These are phyloP conservation scores for Cyberlindnera euphorbiiphila DNA, from an alignment of 805 yeast species.

Conservation along the genomic window DNA sequence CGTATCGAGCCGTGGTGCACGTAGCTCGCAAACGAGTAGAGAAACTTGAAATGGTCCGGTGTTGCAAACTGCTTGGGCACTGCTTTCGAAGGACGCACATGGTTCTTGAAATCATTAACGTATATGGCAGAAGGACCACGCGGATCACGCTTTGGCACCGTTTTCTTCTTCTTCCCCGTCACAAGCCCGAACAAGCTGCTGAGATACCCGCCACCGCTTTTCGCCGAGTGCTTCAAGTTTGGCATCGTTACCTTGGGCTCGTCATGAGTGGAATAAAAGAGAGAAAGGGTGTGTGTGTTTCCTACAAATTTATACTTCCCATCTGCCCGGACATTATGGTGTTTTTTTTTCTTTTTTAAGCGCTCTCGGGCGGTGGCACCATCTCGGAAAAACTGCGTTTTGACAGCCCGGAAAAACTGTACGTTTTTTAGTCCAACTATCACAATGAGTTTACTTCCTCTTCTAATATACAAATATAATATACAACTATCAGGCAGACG, in stretches of 20 bases:
- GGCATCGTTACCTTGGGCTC: too few relatives aligned
- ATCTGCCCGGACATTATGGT: too few relatives aligned
- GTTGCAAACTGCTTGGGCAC: conserved; percentile 18
- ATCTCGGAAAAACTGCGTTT: too few relatives aligned
- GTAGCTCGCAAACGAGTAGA: conserved; percentile 41
- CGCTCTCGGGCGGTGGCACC: too few relatives aligned
- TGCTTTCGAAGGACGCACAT: not conserved
- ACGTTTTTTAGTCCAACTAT: not conserved
- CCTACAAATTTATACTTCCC: too few relatives aligned
- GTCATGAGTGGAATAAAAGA: too few relatives aligned
- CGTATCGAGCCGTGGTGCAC: conserved; percentile 43
- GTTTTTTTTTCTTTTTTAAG: not conserved
- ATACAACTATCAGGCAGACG: conserved; percentile 28
- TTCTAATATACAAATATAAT: conserved; percentile 3
- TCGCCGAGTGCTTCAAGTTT: conserved; percentile 1
- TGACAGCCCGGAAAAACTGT: too few relatives aligned
- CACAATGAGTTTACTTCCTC: not conserved
- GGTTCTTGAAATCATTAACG: conserved; percentile 5
- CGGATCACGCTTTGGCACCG: conserved; percentile 5
- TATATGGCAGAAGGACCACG: conserved; percentile 11
- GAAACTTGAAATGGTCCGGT: conserved; percentile 39
- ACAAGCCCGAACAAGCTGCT: conserved; percentile 9
- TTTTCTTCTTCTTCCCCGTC: not conserved
- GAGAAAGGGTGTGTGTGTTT: too few relatives aligned
- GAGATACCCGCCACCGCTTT: conserved; percentile 1